phyloP scores from a whole-genome alignment of 2,329 filamentous ascomycete genomes.

The Phialophora verrucosa region DNA sequence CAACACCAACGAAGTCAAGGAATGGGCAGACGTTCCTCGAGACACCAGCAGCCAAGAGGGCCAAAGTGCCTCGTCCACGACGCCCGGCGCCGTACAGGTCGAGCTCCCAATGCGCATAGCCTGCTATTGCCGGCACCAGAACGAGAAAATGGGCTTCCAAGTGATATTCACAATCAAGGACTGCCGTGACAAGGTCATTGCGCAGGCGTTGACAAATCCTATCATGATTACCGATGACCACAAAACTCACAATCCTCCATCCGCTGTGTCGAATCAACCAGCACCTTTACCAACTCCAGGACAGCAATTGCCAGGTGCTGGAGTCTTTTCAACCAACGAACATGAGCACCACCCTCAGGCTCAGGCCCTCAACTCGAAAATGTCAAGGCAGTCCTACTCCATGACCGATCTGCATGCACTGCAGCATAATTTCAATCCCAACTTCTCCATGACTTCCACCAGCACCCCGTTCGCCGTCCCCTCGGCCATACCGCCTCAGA shows the following conservation, averaged over 20 bases:
- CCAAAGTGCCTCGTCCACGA: conserved; percentile 50
- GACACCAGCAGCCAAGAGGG: conserved; percentile 44
- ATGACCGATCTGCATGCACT: conserved; percentile 67
- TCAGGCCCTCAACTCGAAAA: conserved; percentile 38
- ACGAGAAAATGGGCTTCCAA: conserved; percentile 87
- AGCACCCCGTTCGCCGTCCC: conserved; percentile 48
- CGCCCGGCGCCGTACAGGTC: conserved; percentile 72
- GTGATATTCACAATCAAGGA: conserved; percentile 97
- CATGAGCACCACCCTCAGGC: conserved; percentile 22
- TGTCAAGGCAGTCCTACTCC: conserved; percentile 61
- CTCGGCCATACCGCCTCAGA: conserved; percentile 47
- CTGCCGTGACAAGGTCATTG: conserved; percentile 73
- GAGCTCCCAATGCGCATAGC: conserved; percentile 93
- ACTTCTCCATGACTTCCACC: conserved; percentile 47
- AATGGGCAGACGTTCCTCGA: conserved; percentile 72
- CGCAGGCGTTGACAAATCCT: conserved; percentile 82
- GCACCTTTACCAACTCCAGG: conserved; percentile 46
- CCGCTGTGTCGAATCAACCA: conserved; percentile 43
- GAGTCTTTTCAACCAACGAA: conserved; percentile 46
- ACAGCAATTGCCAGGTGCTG: conserved; percentile 51
- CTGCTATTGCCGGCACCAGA: conserved; percentile 94
- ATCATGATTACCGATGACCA: conserved; percentile 99
- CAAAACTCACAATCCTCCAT: conserved; percentile 73
- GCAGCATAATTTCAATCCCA: conserved; percentile 57
- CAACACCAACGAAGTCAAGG: conserved; percentile 85